Evolutionary conservation across 495 filamentous ascomycete species (phyloP).

Genomic region (Halenospora varia): DNA sequence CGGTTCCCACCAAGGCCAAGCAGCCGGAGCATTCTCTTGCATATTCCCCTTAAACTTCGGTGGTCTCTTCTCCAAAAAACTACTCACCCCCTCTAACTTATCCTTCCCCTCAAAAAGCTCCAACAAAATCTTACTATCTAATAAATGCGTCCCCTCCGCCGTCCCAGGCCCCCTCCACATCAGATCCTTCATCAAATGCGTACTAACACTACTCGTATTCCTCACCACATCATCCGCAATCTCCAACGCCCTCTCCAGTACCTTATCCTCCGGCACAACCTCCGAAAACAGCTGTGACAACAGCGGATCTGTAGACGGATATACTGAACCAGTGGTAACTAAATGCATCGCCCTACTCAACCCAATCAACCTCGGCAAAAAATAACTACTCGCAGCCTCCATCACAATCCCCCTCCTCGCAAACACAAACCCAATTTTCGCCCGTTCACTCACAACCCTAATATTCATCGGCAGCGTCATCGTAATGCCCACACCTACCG

Average conservation of each 20-base stretch:
- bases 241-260: constrained; percentile 52
- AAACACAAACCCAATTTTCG: constrained; percentile 65
- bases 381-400: constrained; percentile 62
- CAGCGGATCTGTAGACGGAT: constrained; percentile 37
- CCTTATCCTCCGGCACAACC: constrained; percentile 42
- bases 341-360: constrained; percentile 53
- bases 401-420: constrained; percentile 55
- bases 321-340: constrained; percentile 41
- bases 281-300: constrained; percentile 54
- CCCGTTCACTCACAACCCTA: constrained; percentile 47
- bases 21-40: constrained; percentile 36
- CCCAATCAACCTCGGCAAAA: constrained; percentile 58
- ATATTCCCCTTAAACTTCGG: constrained; percentile 50
- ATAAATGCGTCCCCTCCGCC: constrained; percentile 53
- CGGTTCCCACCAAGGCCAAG: constrained; percentile 45
- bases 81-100: constrained; percentile 42
- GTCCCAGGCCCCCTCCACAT: constrained; percentile 53
- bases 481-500: constrained; percentile 64
- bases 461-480: constrained; percentile 62
- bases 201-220: constrained; percentile 52
- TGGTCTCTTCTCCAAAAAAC: constrained; percentile 44
- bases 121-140: constrained; percentile 53
- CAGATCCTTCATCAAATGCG: constrained; percentile 53
- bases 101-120: constrained; percentile 50
- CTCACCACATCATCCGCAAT: constrained; percentile 53